Conservation (phyloP, 1,139 yeast genomes). For the Candida tropicalis region DNA sequence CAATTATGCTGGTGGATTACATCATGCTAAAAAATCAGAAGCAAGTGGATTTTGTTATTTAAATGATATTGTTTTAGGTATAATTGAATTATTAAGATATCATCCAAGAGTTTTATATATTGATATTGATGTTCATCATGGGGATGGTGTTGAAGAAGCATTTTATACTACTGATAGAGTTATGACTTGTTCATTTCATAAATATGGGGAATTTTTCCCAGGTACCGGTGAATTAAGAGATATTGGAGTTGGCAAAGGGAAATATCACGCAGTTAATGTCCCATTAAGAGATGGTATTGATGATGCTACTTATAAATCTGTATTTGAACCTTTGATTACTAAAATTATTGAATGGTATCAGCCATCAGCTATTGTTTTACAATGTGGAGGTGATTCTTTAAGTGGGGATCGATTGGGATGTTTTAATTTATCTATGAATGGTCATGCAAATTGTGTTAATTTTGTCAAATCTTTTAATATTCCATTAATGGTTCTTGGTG, state of each 20-base stretch:
- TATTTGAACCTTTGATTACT: constrained; percentile 84
- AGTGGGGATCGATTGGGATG: constrained; percentile 97
- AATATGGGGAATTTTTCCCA: constrained; percentile 95
- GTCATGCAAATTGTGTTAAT: constrained; percentile 94
- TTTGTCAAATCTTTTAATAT: constrained; percentile 83
- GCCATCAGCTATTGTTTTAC: constrained; percentile 92
- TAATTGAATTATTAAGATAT: constrained; percentile 76
- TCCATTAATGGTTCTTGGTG: constrained; percentile 93
- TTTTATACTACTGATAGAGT: constrained; percentile 94
- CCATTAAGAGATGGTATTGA: constrained; percentile 96
- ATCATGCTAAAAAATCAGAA: constrained; percentile 93
- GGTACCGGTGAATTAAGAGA: constrained; percentile 93
- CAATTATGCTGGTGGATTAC: constrained; percentile 97
- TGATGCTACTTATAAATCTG: constrained; percentile 86
- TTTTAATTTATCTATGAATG: constrained; percentile 86
- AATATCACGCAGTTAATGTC: constrained; percentile 83
- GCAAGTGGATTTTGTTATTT: constrained; percentile 96
- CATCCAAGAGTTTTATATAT: constrained; percentile 92
- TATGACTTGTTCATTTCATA: constrained; percentile 93
- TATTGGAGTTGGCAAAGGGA: constrained; percentile 84
- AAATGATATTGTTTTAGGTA: constrained; percentile 90
- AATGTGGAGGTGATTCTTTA: constrained; percentile 96
- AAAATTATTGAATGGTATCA: constrained; percentile 88
- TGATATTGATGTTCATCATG: constrained; percentile 96
- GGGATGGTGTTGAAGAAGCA: constrained; percentile 98